These are phyloP conservation scores for Bombardia bombarda DNA, from an alignment of 495 filamentous ascomycete species.

Conservation along the genomic window DNA sequence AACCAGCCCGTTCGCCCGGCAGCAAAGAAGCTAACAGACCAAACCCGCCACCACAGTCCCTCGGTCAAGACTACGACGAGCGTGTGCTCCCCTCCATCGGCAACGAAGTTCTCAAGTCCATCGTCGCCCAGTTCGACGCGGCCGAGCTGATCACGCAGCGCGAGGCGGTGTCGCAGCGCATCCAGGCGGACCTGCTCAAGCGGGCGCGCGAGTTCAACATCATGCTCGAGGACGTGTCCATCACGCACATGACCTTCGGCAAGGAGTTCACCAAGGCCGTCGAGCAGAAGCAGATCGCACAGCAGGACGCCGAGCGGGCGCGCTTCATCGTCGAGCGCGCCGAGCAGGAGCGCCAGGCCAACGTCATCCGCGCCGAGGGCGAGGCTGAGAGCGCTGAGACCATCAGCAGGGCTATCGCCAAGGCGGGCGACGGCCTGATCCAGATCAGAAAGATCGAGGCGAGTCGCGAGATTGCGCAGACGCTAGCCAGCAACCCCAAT, in stretches of 20 bases:
- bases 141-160: conserved; percentile 99
- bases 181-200: conserved; percentile 89
- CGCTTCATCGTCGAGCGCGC: conserved; percentile 98
- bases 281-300: conserved; percentile 99
- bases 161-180: conserved; percentile 90
- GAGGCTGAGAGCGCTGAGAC: conserved; percentile 95
- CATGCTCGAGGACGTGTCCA: conserved; percentile 94
- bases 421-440: conserved; percentile 85
- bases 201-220: conserved; percentile 99
- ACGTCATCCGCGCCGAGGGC: conserved; percentile 95
- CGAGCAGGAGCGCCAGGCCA: conserved; percentile 97
- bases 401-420: conserved; percentile 86
- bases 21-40: too few species aligned
- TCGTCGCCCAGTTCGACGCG: conserved; percentile 98
- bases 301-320: conserved; percentile 96
- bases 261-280: conserved; percentile 98
- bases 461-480: conserved; percentile 90
- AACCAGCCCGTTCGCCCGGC: too few species aligned
- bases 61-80: conserved; percentile 98
- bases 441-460: conserved; percentile 96
- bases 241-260: conserved; percentile 99
- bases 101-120: conserved; percentile 99
- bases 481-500: conserved; percentile 83
- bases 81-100: conserved; percentile 98
- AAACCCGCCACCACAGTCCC: conserved; percentile 34